These are phyloP conservation scores for Carex sylvatica DNA, from an alignment of 202 grass and related monocot genomes.

Conservation along the genomic window DNA sequence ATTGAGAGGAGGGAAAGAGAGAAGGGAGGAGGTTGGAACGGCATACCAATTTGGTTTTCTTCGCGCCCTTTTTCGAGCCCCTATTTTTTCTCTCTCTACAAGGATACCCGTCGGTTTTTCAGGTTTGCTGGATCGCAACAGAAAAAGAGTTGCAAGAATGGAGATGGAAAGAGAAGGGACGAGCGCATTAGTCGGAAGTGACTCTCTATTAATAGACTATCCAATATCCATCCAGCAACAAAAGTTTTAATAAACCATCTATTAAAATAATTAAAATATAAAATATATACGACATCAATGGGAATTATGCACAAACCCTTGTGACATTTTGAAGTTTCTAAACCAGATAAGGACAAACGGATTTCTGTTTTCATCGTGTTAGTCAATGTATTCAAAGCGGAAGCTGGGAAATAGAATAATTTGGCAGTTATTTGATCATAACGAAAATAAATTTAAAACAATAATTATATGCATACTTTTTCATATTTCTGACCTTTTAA, in stretches of 20 bases:
- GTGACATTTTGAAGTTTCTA: background rate
- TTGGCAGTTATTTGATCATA: background rate
- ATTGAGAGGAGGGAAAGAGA: background rate
- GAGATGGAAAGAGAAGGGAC: slow-evolving; percentile 4
- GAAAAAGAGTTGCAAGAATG: background rate
- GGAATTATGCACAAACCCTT: background rate
- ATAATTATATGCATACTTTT: background rate
- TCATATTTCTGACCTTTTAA: background rate
- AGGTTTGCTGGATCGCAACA: background rate
- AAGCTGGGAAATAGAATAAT: background rate
- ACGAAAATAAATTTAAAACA: background rate
- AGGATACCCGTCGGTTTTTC: background rate
- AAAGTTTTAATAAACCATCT: background rate
- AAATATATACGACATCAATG: background rate
- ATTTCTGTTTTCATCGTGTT: no score
- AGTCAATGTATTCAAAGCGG: background rate
- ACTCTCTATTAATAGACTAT: background rate
- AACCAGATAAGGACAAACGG: background rate
- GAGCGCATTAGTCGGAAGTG: background rate
- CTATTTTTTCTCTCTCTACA: background rate
- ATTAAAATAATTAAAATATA: background rate
- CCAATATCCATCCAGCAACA: background rate
- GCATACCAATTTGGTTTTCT: slow-evolving; percentile 22
- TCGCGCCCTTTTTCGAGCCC: background rate
- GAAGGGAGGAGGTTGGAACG: slow-evolving; percentile 17